Evolutionary conservation across 2,329 filamentous ascomycete genomes (phyloP), one percentile per base, ranked within the genome.

Genomic region (Diplodia mutila): DNA sequence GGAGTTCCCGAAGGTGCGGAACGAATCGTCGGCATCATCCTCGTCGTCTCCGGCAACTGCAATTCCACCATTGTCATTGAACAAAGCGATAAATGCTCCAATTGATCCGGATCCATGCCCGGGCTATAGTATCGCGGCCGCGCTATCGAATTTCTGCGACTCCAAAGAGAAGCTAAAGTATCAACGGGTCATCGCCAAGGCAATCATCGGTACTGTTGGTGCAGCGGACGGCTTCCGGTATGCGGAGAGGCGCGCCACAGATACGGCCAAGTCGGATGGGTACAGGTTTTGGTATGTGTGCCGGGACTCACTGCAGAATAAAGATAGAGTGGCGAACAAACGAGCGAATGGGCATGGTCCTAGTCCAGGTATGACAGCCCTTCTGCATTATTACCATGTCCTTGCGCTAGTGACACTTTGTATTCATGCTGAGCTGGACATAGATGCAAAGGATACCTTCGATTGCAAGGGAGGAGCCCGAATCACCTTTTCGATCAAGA

Each of bases 181-280:
- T 7, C 66, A 69, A 39, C 52, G 64, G 48, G 21, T 55, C 9
- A 65, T 71, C 34, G 57, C 57, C 23, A 21, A 32, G 27, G 46
- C 73, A 12, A 75, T 79, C 34, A 69, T 78, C 27, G 71, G 73
- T 49, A 69, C 73, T 8, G 72, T 79, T 49, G 72, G 75, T 52
- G 70, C 70, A 1, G 74, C 73, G 5, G 77, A 79, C 67, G 73
- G 74, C 1, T 79, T 77, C 71, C 74, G 70, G 25, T 79, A 79
- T 68, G 68, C 69, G 12, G 76, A 79, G 65, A 74, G 76, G 32
- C 72, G 73, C 32, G 75, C 73, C 3, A 69, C 69, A 29, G 76
- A 74, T 29, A 78, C 70, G 53, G 73, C 73, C 9, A 71, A 72
- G 18, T 70, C 69, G 7, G 75, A 78, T 67, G 76, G 77, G 11